Base-by-base conservation (phyloP, 768 basidiomycete genomes). In the Polyporus arcularius region DNA sequence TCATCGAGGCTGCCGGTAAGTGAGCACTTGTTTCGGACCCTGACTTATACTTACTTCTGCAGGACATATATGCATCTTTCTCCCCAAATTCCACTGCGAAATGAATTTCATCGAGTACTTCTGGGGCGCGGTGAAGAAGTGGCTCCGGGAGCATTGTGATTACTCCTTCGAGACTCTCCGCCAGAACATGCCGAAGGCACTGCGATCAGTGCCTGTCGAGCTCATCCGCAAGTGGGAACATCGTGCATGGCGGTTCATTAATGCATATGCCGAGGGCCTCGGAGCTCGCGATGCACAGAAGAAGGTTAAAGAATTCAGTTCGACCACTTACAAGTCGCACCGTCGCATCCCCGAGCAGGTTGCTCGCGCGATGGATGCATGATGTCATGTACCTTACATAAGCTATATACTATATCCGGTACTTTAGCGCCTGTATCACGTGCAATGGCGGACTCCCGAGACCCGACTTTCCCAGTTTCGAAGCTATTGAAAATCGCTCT, bases 31-130 rank as follows among this genome's bases (percentile, higher is more conserved):
- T 41, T 62, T 50, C 21, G 45, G 21, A 40, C 28, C 15, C 40
- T 32, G 10, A 45, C 43, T 16, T 4, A 45, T 45, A 45, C 14
- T 5, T 45, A 26, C n/a, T n/a, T n/a, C n/a, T 11, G 59, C 62
- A 15, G 73, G 73, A 1, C 73, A 75, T 59, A 7, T 71, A 4
- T 74, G 72, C 53, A 60, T 76, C 32, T 79, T 79, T 57, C 67
- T 75, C 18, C 76, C 72, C 1, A 79, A 80, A 58, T 80, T 73
- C 60, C 76, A 78, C 56, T 75, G 73, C 46, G 69, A 78, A 61
- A 66, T 78, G 14, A 78, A 78, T 60, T 73, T 71, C 45, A 78
- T 78, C 58, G 77, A 78, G 54, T 69, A 63, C 61, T 71, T 64
- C 58, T 71, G 75, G 72, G 75, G 74, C 1, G 60, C 64, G 2